Conservation (phyloP, 1,284 basidiomycete genomes). For the Fomitopsis palustris region DNA sequence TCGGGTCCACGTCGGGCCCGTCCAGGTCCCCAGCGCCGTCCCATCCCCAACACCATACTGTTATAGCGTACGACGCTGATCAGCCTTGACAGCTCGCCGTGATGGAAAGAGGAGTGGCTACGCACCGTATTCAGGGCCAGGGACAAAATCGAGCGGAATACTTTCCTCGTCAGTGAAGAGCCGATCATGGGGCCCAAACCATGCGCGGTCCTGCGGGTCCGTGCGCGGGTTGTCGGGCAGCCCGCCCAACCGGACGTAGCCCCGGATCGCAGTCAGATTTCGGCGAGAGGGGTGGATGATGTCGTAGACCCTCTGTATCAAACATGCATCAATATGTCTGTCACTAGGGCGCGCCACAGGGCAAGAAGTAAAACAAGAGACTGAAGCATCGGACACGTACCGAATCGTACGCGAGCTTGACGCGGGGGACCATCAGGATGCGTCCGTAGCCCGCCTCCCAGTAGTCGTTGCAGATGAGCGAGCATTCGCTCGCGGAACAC, state of each 20-base stretch:
- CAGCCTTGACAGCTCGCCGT: not conserved
- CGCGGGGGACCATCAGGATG: constrained; percentile 94
- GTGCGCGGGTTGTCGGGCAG: constrained; percentile 91
- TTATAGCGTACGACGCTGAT: constrained; percentile 28
- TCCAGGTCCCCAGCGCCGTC: constrained; percentile 95
- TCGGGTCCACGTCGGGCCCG: constrained; percentile 91
- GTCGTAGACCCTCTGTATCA: constrained; percentile 78
- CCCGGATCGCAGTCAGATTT: constrained; percentile 91
- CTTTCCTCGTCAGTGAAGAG: constrained; percentile 86
- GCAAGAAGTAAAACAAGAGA: not conserved
- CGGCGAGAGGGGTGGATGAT: constrained; percentile 87
- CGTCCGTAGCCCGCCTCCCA: constrained; percentile 91
- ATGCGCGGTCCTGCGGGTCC: constrained; percentile 91
- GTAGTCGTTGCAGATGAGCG: constrained; percentile 93
- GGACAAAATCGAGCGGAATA: constrained; percentile 68
- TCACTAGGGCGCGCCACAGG: not conserved
- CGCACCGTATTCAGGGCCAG: constrained; percentile 87
- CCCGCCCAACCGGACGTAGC: constrained; percentile 86
- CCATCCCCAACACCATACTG: constrained; percentile 99
- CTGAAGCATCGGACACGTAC: constrained; percentile 38
- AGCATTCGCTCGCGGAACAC: constrained; percentile 92
- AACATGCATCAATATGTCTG: not conserved
- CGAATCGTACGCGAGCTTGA: constrained; percentile 91
- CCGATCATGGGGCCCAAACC: constrained; percentile 94
- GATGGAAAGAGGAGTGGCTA: constrained; percentile 10